Percentiles rank a stretch among this genome's conserved stretches.
These are phyloP conservation scores for Plasmodium adleri DNA, from an alignment of 169 alveolate species.

Conservation along the genomic window DNA sequence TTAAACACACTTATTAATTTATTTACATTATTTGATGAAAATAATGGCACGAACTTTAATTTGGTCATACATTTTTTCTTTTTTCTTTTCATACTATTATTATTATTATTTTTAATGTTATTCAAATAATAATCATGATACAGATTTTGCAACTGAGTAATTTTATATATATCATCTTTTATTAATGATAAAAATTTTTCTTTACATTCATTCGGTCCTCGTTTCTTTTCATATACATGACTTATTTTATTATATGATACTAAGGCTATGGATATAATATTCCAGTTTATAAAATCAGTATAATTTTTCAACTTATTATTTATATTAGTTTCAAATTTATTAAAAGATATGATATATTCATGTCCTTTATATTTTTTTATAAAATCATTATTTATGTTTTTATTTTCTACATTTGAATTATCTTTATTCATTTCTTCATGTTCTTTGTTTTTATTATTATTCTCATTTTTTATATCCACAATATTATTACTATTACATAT, in stretches of 20 bases:
- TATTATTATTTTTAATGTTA: neutral
- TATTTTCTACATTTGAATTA: neutral
- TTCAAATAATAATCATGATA: slow-evolving; percentile 34
- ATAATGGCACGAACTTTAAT: slow-evolving; percentile 41
- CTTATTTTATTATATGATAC: slow-evolving; percentile 63
- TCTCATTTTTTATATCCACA: neutral
- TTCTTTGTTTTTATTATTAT: neutral
- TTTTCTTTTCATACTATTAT: no score
- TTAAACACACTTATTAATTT: slow-evolving; percentile 37
- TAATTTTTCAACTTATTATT: slow-evolving; percentile 14
- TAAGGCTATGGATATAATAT: slow-evolving; percentile 63
- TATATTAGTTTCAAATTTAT: neutral
- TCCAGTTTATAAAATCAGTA: slow-evolving; percentile 58
- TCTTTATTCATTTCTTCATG: neutral
- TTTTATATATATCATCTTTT: slow-evolving; percentile 7
- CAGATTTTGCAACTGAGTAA: neutral
- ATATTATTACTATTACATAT: neutral
- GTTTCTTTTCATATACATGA: slow-evolving; percentile 34
- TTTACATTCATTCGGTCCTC: slow-evolving; percentile 63
- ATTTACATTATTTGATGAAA: slow-evolving; percentile 33
- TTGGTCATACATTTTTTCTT: slow-evolving; percentile 28
- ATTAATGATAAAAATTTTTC: slow-evolving; percentile 55
- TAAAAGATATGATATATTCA: no score
- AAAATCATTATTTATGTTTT: neutral
- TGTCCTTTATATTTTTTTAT: neutral